Evolutionary conservation across 352 stramenopile species (phyloP).

Genomic region (Globisporangium barbulae): DNA sequence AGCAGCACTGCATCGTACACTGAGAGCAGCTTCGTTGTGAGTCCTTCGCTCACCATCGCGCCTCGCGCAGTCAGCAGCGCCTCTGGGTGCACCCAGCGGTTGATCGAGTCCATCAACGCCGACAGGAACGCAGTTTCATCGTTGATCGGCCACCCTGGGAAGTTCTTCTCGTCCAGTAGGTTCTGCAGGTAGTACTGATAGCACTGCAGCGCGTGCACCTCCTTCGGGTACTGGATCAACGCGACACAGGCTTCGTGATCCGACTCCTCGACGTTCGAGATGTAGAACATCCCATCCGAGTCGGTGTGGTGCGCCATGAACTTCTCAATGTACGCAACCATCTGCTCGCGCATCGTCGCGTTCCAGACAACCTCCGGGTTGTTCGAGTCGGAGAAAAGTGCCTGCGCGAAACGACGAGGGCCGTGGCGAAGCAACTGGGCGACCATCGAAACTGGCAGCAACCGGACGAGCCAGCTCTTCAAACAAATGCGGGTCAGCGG

Average conservation of each 20-base stretch:
- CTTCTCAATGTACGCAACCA: slow-evolving; percentile 84
- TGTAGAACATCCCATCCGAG: slow-evolving; percentile 64
- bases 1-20: slow-evolving; percentile 74
- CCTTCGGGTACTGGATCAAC: slow-evolving; percentile 77
- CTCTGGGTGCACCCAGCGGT: slow-evolving; percentile 72
- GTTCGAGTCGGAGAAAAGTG: slow-evolving; percentile 80
- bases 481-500: slow-evolving; percentile 80
- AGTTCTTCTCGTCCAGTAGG: slow-evolving; percentile 78
- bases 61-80: slow-evolving; percentile 37
- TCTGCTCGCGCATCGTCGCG: slow-evolving; percentile 79
- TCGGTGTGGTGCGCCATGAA: slow-evolving; percentile 79
- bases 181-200: slow-evolving; percentile 90
- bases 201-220: slow-evolving; percentile 84
- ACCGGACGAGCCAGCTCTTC: slow-evolving; percentile 78
- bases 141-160: slow-evolving; percentile 88
- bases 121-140: slow-evolving; percentile 73
- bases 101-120: slow-evolving; percentile 71
- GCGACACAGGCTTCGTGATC: slow-evolving; percentile 79
- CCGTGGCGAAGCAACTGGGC: slow-evolving; percentile 81
- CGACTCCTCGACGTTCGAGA: slow-evolving; percentile 57
- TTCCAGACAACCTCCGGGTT: slow-evolving; percentile 89
- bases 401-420: slow-evolving; percentile 65
- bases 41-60: slow-evolving; percentile 33
- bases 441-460: slow-evolving; percentile 84
- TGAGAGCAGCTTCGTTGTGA: slow-evolving; percentile 60